phyloP scores from a whole-genome alignment of 306 rosid genomes.

The Adenanthera pavonina region DNA sequence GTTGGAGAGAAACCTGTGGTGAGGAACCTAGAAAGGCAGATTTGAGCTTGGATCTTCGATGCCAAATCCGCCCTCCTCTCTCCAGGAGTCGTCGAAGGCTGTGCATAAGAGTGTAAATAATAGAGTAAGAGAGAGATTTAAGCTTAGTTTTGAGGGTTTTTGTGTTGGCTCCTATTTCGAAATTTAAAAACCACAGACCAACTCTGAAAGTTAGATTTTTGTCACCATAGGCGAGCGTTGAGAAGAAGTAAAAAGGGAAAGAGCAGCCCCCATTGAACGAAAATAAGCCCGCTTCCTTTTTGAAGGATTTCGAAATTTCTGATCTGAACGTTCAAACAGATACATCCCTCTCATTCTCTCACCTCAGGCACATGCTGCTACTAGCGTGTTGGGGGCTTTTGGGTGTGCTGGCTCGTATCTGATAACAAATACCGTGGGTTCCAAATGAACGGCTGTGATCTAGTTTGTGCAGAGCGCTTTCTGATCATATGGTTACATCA shows the following conservation, averaged over 20 bases:
- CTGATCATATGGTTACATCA: neutral
- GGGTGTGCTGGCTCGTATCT: neutral
- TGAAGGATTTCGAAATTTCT: slow-evolving; percentile 34
- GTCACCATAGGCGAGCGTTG: neutral
- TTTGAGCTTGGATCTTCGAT: slow-evolving; percentile 20
- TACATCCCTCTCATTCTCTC: neutral
- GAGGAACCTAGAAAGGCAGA: slow-evolving; percentile 8
- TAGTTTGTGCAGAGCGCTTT: neutral
- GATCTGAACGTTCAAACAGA: slow-evolving; percentile 37
- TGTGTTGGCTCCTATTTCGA: slow-evolving; percentile 33
- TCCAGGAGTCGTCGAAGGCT: neutral
- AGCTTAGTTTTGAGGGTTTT: neutral
- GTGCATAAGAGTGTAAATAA: neutral
- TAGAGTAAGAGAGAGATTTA: neutral
- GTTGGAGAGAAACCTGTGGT: neutral
- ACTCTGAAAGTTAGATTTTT: neutral
- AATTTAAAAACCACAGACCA: slow-evolving; percentile 30
- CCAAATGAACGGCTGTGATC: neutral
- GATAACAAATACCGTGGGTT: neutral
- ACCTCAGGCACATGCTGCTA: neutral
- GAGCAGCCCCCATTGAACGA: neutral
- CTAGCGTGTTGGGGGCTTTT: neutral
- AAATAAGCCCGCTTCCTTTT: slow-evolving; percentile 37
- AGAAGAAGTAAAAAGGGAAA: neutral
- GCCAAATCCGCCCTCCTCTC: neutral